Evolutionary conservation across 2,329 filamentous ascomycete genomes (phyloP), one percentile per base, ranked within the genome.

Genomic region (Penicillium sp.): DNA sequence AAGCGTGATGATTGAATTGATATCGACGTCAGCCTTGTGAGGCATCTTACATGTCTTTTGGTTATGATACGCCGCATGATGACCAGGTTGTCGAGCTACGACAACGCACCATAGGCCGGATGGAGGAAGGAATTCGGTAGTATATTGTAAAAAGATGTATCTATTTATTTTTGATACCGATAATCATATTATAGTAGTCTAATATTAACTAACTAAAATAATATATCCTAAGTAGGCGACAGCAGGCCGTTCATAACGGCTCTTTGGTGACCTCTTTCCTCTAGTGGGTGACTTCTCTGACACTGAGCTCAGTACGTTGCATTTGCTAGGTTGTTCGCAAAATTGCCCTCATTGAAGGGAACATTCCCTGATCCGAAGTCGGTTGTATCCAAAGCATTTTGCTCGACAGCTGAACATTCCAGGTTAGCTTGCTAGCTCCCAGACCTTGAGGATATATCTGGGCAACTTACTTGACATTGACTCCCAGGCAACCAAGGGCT

Each of bases 401-500:
- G 72, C 19, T 77, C 79, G 12, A 73, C 77, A 7, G 65, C 60
- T 6, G 15, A 35, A 39, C 1, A 15, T 48, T 31, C 2, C 7
- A 36, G 19, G 31, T 56, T 25, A 56, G 54, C 8, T 23, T 7
- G 0, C 4, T 27, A 35, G 9, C 9, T 23, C 15, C 23, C 1
- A 19, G 4, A 21, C 1, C 6, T 38, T 25, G 4, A 12, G 9
- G 3, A 5, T 7, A 19, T 35, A 9, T 45, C 6, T n/a, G 1
- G 15, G 4, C 1, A 47, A 53, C 54, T 47, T 47, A 57, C 54
- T n/a, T 7, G 77, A 74, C 71, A 82, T 64, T n/a, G 76, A 79
- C 64, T 82, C 78, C 77, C 79, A 82, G 12, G 79, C 79, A 63
- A 82, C 73, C 19, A 82, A 53, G 9, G 79, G 79, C 70, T 81